Base-by-base conservation (phyloP, 2,329 filamentous ascomycete genomes). In the Trichoderma semiorbis region DNA sequence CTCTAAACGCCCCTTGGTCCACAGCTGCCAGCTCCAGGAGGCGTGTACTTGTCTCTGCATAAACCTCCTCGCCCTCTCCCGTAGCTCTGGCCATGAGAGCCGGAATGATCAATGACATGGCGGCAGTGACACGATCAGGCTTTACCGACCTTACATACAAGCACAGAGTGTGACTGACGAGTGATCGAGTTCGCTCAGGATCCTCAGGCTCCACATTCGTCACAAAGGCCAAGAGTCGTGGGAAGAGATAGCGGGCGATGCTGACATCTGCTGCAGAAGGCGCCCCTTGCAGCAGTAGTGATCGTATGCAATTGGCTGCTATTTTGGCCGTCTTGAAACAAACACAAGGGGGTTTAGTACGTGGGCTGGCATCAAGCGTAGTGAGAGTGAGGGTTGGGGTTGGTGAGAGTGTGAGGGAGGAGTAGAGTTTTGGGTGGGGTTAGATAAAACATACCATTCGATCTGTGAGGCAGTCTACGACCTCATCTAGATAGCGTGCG, bases 261-360 rank as follows among this genome's bases (percentile, higher is more conserved):
- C 88, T 89, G 76, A 94, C 88, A 78, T 94, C 91, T 24, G 92
- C 90, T 1, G 86, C 75, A 72, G 91, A 87, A 74, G 89, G 84
- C 66, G 88, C 84, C 68, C 88, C 83, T 76, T 92, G 85, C 4
- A 97, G 84, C 34, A 98, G 86, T 8, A 98, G 87, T 8, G 94
- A 96, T 71, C 95, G 90, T 75, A 95, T 89, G 81, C 96, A 99
- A 78, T 94, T 94, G 73, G 94, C 92, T 1, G 96, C 94, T 70
- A 98, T 95, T 78, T 93, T 97, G 69, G 93, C 92, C 2, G 93
- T 95, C 89, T 92, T 36, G 55, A 67, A 66, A 62, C 36, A 69
- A 18, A 32, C 36, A 32, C 30, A 50, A 61, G 57, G 30, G 28
- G 57, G 34, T 55, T 68, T 60, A 70, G 66, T 69, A 53, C 55